phyloP scores from a whole-genome alignment of 1,139 yeast species.

The Lodderomyces jiufengensis region DNA sequence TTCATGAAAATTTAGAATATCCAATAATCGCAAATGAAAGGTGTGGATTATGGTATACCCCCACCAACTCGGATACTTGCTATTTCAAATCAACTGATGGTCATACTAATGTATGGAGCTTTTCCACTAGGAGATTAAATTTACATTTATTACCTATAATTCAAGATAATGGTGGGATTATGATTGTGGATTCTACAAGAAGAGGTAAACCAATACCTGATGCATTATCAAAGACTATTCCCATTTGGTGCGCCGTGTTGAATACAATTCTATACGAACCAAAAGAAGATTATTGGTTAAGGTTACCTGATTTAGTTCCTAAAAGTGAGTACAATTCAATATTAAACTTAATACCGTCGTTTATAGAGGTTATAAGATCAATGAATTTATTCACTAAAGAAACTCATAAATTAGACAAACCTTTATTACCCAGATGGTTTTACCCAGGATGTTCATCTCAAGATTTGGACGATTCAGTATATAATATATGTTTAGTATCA shows the following conservation, averaged over 20 bases:
- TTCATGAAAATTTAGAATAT: conserved; percentile 12
- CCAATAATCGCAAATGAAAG: conserved; percentile 74
- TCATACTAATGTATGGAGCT: conserved; percentile 75
- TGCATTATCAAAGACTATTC: conserved; percentile 79
- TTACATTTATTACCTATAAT: conserved; percentile 60
- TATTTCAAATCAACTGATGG: conserved; percentile 94
- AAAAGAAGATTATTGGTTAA: conserved; percentile 18
- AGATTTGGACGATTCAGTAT: conserved; percentile 5
- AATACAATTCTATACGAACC: conserved; percentile 49
- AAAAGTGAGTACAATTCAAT: conserved; percentile 58
- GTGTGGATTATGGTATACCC: conserved; percentile 85
- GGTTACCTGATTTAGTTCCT: conserved; percentile 56
- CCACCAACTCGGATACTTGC: conserved; percentile 32
- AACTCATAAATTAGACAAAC: conserved; percentile 29
- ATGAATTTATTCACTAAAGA: conserved; percentile 35
- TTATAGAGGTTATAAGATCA: conserved; percentile 43
- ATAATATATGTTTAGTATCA: conserved; percentile 49
- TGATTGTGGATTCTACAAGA: conserved; percentile 81
- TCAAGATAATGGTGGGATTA: conserved; percentile 39
- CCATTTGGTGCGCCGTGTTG: conserved; percentile 87
- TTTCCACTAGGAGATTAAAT: conserved; percentile 69
- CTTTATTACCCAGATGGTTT: conserved; percentile 68
- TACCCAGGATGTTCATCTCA: conserved; percentile 45
- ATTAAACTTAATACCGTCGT: conserved; percentile 40
- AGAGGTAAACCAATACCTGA: conserved; percentile 85